Base-by-base conservation (phyloP, 208 protist genomes). In the Leishmania tropica region DNA sequence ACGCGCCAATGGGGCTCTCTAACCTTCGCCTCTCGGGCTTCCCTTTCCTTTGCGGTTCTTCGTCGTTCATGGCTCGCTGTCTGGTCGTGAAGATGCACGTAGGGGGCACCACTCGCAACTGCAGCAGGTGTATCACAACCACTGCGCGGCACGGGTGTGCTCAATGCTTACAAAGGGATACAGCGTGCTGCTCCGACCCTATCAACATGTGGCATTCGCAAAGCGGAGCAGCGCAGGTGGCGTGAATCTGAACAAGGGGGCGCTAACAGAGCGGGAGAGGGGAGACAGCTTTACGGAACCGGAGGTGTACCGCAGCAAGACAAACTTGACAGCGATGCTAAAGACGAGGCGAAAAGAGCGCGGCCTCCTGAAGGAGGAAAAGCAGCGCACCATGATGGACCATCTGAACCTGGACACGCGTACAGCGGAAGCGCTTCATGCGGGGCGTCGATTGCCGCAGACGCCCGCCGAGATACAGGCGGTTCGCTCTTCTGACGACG, bases 251-350 rank as follows among this genome's bases (percentile, higher is more conserved):
- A 96, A 97, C 73, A 85, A 88, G 6, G 92, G 92, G 13, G 73
- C 87, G 1, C 79, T 97, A 1, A 92, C 84, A 6, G n/a, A 62
- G 6, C 35, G 21, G 1, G 92, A 97, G 51, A 81, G 75, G 40
- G 94, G 94, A 17, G 94, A 97, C 81, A 86, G 85, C 53, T 96
- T 96, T 74, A 92, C 94, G 2, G 92, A 97, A 31, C 91, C 89
- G 13, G 72, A 78, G 15, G 91, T 95, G 73, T 97, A 97, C 82
- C 87, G 88, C 13, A 97, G 85, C 78, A 87, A 78, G 42, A 91
- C 78, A 24, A 95, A 86, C 72, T 78, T 94, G 28, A 90, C 90
- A 48, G 89, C 89, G n/a, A 83, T 90, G 40, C 83, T 90, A 3
- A 95, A 95, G 78, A 87, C 85, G 10, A 53, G 70, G 56, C 77